A percentile compares a stretch with the other conserved stretches of the same genome.
These are phyloP conservation scores for Solanum rostratum DNA, from an alignment of 257 asterid genomes.

Conservation along the genomic window DNA sequence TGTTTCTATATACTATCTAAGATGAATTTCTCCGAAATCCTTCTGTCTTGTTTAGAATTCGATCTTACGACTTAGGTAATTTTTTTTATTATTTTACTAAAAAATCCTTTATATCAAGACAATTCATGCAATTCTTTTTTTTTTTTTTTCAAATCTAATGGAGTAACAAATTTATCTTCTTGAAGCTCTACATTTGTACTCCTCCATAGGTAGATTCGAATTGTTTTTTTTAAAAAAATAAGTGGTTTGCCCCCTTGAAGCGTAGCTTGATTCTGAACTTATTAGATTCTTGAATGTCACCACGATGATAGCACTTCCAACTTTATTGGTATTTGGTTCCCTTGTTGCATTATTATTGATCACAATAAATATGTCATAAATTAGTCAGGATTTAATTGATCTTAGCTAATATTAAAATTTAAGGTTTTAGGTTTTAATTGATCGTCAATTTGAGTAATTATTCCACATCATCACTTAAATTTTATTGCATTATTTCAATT, in stretches of 20 bases:
- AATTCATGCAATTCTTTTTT: too few species aligned
- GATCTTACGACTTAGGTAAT: not conserved
- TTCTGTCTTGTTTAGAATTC: not conserved
- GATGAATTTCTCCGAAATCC: too few species aligned
- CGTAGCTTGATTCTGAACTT: not conserved
- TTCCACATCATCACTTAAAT: not conserved
- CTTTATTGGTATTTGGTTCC: not conserved
- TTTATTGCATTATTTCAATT: not conserved
- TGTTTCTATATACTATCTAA: too few species aligned
- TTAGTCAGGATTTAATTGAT: not conserved
- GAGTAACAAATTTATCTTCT: not conserved
- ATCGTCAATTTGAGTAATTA: too few species aligned
- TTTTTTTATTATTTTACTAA: too few species aligned
- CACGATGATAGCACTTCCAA: not conserved
- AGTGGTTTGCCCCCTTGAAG: not conserved
- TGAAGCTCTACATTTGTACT: not conserved
- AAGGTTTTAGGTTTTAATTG: not conserved
- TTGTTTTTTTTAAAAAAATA: not conserved
- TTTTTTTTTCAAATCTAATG: too few species aligned
- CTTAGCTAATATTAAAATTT: not conserved
- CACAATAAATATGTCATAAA: not conserved
- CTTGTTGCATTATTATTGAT: not conserved
- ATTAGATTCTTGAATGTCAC: not conserved
- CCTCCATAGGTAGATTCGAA: not conserved
- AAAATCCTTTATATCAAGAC: too few species aligned